Percentiles rank a stretch among this genome's conserved stretches.
These are phyloP conservation scores for Serpula lacrymans DNA, from an alignment of 768 basidiomycete species.

Conservation along the genomic window DNA sequence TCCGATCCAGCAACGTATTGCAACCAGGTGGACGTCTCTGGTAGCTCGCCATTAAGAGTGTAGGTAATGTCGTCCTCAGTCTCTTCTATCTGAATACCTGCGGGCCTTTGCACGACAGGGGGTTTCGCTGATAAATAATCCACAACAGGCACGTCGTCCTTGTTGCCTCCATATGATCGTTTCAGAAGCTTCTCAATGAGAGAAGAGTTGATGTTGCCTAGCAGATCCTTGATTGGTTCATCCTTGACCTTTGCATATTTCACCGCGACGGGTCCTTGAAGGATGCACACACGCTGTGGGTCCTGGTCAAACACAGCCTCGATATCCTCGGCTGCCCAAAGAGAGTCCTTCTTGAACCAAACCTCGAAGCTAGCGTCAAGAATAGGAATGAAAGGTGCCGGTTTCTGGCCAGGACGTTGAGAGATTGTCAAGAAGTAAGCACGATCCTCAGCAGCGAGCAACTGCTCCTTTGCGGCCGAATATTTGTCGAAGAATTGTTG, in stretches of 20 bases:
- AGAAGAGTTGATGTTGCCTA: slow-evolving; percentile 79
- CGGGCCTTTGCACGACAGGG: slow-evolving; percentile 28
- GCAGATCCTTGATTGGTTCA: slow-evolving; percentile 88
- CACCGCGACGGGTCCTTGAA: slow-evolving; percentile 94
- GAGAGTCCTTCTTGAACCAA: slow-evolving; percentile 99
- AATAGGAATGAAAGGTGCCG: slow-evolving; percentile 96
- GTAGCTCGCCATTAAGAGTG: slow-evolving; percentile 50
- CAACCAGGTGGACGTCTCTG: slow-evolving; percentile 72
- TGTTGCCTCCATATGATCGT: slow-evolving; percentile 74
- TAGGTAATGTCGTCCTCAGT: slow-evolving; percentile 44
- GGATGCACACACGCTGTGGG: slow-evolving; percentile 95
- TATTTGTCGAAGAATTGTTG: slow-evolving; percentile 83
- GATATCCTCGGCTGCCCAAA: slow-evolving; percentile 97
- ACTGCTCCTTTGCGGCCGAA: slow-evolving; percentile 75
- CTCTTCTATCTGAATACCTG: slow-evolving; percentile 43
- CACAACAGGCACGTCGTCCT: slow-evolving; percentile 66
- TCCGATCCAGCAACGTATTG: slow-evolving; percentile 79
- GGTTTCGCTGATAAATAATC: slow-evolving; percentile 78
- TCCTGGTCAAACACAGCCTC: slow-evolving; percentile 99
- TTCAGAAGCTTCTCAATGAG: slow-evolving; percentile 80
- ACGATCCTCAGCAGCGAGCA: slow-evolving; percentile 89
- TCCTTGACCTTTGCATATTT: slow-evolving; percentile 86
- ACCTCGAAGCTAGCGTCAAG: slow-evolving; percentile 92
- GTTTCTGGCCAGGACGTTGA: slow-evolving; percentile 96
- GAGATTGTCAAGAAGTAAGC: slow-evolving; percentile 95